These are phyloP conservation scores for Plasmodium cynomolgi DNA, from an alignment of 169 alveolate genomes.

Conservation along the genomic window DNA sequence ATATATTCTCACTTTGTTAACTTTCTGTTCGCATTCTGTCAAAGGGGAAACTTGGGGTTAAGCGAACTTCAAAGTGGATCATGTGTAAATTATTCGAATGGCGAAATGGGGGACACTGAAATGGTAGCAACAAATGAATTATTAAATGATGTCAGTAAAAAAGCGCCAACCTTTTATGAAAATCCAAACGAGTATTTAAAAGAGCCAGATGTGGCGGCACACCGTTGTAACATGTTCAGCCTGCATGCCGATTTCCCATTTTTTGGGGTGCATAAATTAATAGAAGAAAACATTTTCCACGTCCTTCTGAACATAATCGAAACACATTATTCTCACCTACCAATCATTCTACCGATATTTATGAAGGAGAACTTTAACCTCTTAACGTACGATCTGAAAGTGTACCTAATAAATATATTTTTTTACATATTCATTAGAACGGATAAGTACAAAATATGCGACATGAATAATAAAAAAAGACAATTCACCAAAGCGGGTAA, in stretches of 20 bases:
- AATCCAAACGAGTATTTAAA: constrained; percentile 21
- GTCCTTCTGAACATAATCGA: constrained; percentile 37
- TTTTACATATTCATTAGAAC: constrained; percentile 44
- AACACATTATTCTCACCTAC: constrained; percentile 26
- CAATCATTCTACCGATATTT: constrained; percentile 46
- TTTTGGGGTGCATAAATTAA: not conserved
- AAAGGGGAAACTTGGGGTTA: constrained; percentile 4
- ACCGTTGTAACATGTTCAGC: not conserved
- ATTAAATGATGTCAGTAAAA: not conserved
- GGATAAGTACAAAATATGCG: constrained; percentile 43
- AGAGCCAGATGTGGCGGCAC: not conserved
- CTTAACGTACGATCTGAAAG: constrained; percentile 44
- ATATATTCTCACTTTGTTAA: constrained; percentile 30
- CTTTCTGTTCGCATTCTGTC: constrained; percentile 12
- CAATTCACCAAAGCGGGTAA: constrained; percentile 11
- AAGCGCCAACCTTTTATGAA: constrained; percentile 7
- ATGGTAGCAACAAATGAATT: not conserved
- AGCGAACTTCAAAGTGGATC: constrained; percentile 4
- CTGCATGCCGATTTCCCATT: not conserved
- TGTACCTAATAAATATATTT: constrained; percentile 62
- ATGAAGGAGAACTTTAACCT: constrained; percentile 40
- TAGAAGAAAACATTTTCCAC: constrained; percentile 37
- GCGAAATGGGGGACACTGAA: constrained; percentile 8
- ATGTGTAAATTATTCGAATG: not conserved
- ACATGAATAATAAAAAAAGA: constrained; percentile 25